A percentile compares a stretch with the other conserved stretches of the same genome.
Conservation (phyloP, 805 yeast genomes). For the Starmerella sirachaensis region DNA sequence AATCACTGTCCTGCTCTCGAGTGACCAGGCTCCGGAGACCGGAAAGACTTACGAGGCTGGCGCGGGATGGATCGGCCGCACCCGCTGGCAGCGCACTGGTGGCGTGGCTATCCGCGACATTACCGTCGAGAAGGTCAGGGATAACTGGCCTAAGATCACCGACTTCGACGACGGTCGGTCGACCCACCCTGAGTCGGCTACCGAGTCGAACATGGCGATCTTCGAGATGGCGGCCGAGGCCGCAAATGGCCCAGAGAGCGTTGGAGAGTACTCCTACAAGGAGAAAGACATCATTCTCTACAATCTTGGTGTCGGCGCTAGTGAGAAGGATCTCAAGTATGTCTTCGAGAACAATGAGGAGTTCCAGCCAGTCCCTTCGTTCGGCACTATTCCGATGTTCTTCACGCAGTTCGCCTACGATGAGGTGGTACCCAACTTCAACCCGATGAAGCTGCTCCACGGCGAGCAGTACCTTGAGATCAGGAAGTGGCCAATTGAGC, state of each 20-base stretch:
- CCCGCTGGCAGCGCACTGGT: slow-evolving; percentile 88
- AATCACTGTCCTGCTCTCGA: slow-evolving; percentile 62
- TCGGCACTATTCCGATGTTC: slow-evolving; percentile 82
- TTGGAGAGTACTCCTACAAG: slow-evolving; percentile 44
- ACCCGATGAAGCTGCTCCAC: slow-evolving; percentile 79
- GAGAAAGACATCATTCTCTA: slow-evolving; percentile 68
- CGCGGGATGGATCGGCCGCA: slow-evolving; percentile 91
- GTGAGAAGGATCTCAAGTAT: slow-evolving; percentile 60
- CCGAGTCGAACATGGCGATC: slow-evolving; percentile 72
- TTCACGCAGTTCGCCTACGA: slow-evolving; percentile 48
- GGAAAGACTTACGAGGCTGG: slow-evolving; percentile 89
- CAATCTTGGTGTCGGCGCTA: slow-evolving; percentile 84
- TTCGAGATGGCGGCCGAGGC: slow-evolving; percentile 38
- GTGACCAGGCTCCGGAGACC: slow-evolving; percentile 57
- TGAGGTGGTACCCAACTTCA: slow-evolving; percentile 62
- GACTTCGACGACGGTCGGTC: slow-evolving; percentile 50
- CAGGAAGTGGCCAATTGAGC: slow-evolving; percentile 65
- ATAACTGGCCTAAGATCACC: slow-evolving; percentile 51
- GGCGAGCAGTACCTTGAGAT: slow-evolving; percentile 89
- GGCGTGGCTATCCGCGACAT: slow-evolving; percentile 53
- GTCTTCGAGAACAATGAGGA: slow-evolving; percentile 63
- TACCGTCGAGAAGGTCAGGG: slow-evolving; percentile 58
- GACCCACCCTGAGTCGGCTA: slow-evolving; percentile 47
- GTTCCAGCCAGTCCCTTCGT: slow-evolving; percentile 79
- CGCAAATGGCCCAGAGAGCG: slow-evolving; percentile 34